A percentile compares a stretch with the other conserved stretches of the same genome.
Evolutionary conservation across 2,329 filamentous ascomycete genomes (phyloP).

Genomic region (Leptographium wingfieldii): DNA sequence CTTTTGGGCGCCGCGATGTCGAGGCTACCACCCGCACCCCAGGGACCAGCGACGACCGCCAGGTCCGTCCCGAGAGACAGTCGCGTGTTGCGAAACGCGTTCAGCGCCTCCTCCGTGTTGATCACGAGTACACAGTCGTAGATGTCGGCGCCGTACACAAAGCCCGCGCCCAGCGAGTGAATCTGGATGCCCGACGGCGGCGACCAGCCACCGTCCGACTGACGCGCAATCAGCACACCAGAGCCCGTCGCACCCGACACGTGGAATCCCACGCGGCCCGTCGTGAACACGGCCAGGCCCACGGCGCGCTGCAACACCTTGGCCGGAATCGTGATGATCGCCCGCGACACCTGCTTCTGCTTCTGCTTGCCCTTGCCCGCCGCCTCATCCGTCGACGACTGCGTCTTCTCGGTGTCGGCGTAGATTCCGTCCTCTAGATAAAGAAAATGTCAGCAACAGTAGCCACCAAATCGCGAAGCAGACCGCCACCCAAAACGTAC

Average conservation of each 20-base stretch:
- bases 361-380: slow-evolving; percentile 19
- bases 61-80: slow-evolving; percentile 70
- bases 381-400: slow-evolving; percentile 11
- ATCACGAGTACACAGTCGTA: slow-evolving; percentile 85
- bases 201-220: slow-evolving; percentile 52
- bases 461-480: no score
- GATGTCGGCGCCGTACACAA: slow-evolving; percentile 72
- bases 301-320: slow-evolving; percentile 52
- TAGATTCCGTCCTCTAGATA: slow-evolving; percentile 39
- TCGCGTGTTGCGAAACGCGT: slow-evolving; percentile 62
- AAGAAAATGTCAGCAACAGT: no score
- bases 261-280: slow-evolving; percentile 45
- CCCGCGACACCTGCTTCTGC: slow-evolving; percentile 21
- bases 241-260: slow-evolving; percentile 45
- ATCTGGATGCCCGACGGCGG: slow-evolving; percentile 73
- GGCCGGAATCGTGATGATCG: slow-evolving; percentile 39
- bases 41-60: slow-evolving; percentile 56
- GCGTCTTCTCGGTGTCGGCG: slow-evolving; percentile 20
- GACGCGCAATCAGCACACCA: slow-evolving; percentile 43
- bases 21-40: slow-evolving; percentile 59
- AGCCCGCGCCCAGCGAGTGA: slow-evolving; percentile 67
- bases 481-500: slow-evolving; percentile 30
- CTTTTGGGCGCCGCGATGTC: slow-evolving; percentile 36
- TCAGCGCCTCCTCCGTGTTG: slow-evolving; percentile 62
- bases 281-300: slow-evolving; percentile 59